Percentiles rank a stretch among this genome's conserved stretches.
Conservation (phyloP, 768 basidiomycete genomes). For the Lactifluus subvellereus region DNA sequence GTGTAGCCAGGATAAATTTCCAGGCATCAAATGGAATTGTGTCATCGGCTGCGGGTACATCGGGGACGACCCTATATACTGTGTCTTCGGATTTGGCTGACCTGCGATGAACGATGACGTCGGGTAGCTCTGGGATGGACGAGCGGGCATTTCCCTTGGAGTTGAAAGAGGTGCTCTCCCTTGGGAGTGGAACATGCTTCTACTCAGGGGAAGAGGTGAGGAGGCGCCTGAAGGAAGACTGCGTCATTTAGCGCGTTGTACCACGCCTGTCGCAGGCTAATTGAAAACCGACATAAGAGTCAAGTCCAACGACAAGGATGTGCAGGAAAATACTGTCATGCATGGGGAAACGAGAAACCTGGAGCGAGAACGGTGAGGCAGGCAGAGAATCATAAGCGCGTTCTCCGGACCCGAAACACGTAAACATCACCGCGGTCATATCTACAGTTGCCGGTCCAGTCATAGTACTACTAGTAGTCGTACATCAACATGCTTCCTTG, state of each 20-base stretch:
- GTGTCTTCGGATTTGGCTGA: conserved; percentile 63
- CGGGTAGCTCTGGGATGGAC: conserved; percentile 52
- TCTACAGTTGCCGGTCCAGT: too few species aligned
- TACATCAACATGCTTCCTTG: neutral
- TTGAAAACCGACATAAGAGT: neutral
- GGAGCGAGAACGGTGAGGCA: neutral
- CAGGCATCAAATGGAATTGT: conserved; percentile 63
- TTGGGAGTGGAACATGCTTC: conserved; percentile 63
- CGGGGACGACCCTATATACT: conserved; percentile 76
- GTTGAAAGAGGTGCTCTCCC: conserved; percentile 35
- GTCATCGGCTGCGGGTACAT: conserved; percentile 59
- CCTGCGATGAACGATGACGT: conserved; percentile 76
- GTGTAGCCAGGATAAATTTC: conserved; percentile 77
- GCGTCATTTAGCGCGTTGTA: conserved; percentile 67
- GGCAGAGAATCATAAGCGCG: conserved; percentile 3
- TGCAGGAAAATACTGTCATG: conserved; percentile 46
- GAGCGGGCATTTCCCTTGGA: conserved; percentile 61
- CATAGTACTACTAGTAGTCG: too few species aligned
- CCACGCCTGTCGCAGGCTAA: conserved; percentile 79
- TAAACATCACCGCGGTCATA: conserved; percentile 2
- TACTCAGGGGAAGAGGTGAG: conserved; percentile 71
- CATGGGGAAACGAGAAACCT: conserved; percentile 1
- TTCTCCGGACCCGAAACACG: conserved; percentile 11
- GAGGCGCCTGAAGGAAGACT: conserved; percentile 70
- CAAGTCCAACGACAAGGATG: conserved; percentile 16